Base-by-base conservation (phyloP, 1,284 basidiomycete species). In the Tausonia pullulans region DNA sequence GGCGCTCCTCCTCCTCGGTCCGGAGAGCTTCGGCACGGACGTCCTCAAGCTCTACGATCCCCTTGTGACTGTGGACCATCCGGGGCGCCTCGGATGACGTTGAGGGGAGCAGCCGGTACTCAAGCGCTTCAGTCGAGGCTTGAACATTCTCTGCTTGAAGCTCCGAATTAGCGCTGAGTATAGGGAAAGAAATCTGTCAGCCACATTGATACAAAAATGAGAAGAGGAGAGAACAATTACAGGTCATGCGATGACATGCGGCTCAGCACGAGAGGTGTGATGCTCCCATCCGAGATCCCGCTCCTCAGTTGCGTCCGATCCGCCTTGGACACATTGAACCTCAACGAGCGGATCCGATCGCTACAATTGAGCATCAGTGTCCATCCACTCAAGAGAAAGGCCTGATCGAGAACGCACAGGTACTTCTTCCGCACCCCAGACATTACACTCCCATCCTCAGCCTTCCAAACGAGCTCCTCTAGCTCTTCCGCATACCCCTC, bases 311-410 rank as follows among this genome's bases (percentile, higher is more conserved):
- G 51, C 13, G 46, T 63, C 14, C 65, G 61, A 44, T 66, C 65
- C 51, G 52, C 27, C 39, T 66, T 66, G 43, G 41, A 49, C 9
- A 66, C 45, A 43, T 66, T 66, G 58, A 66, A 66, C 9, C 65
- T 44, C 16, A 66, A 41, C 2, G 51, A 56, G 39, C 65, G 51
- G 61, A 66, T 66, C 13, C 61, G 57, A 54, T 66, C 65, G 3
- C 65, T 66, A 54, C 8, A 55, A 44, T 7, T 16, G 10, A 45
- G 6, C 3, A n/a, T 11, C 39, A 53, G 50, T 11, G 52, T 43
- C 11, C 44, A 16, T 8, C 9, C 8, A 53, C 16, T 40, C 7
- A 40, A 16, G 56, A 45, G n/a, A 54, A 5, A 49, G 54, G 0
- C 4, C 39, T 5, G 10, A 10, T 46, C 5, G 4, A 11, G 16